Base-by-base conservation (phyloP, 768 basidiomycete species). In the Infundibulicybe gibba region DNA sequence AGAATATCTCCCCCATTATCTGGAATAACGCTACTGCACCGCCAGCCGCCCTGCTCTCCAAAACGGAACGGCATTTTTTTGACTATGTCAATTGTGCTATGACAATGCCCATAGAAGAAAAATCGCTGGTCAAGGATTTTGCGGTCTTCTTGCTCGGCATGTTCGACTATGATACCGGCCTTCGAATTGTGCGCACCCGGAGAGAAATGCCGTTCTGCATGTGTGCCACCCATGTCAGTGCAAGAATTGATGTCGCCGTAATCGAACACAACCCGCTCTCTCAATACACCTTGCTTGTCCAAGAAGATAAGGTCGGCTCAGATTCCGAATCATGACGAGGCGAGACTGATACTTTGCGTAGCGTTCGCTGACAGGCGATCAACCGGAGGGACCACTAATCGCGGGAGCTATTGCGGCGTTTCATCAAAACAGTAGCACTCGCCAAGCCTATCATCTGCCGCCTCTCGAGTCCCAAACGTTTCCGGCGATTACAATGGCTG, bases 391-490 rank as follows among this genome's bases (percentile, higher is more conserved):
- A 11, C 60, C 60, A 44, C 50, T 70, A 30, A 56, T 69, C 20
- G 66, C 63, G 11, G 51, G 53, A 32, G 62, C 64, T 5, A 60
- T 70, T 40, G 65, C 66, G 11, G 65, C 64, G 19, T 66, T 58
- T 52, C 49, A 54, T 43, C 52, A 56, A 37, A 66, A 62, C 53
- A 61, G 63, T 48, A 32, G 37, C 17, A 43, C 40, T 17, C 54
- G 54, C 14, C 43, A 30, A 12, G 20, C 32, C 4, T 31, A 30
- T 15, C 53, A 48, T 33, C 49, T 55, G 14, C 47, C 53, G 13
- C 33, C 34, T 6, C 47, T 67, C n/a, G 32, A 47, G 6, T 31
- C 12, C n/a, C 52, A 53, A 43, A 47, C 40, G 14, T 50, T 66
- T 40, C 60, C 66, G 9, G 59, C 42, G 42, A 61, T 69, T 49